Conservation (phyloP, 164 flowering plant species). For the Stephania yunnanensis region DNA sequence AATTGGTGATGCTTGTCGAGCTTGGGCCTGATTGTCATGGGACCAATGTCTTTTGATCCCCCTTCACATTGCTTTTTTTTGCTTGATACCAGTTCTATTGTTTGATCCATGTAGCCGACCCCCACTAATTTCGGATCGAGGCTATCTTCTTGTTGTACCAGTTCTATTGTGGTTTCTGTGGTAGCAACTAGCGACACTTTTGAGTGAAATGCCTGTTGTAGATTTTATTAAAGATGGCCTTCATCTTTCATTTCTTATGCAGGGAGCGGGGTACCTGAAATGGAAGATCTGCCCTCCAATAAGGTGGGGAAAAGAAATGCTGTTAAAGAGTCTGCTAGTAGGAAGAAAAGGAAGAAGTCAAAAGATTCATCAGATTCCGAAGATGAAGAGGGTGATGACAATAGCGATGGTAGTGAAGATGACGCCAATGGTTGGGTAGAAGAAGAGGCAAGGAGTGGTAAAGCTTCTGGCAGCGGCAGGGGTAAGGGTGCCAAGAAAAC, state of each 20-base stretch:
- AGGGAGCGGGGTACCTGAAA: conserved; percentile 36
- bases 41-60: neutral
- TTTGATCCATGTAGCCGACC: neutral
- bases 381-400: conserved; percentile 35
- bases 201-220: neutral
- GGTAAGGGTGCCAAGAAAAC: conserved; percentile 39
- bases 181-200: no score
- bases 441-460: conserved; percentile 33
- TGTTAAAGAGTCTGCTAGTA: conserved; percentile 34
- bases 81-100: neutral
- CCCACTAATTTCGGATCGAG: neutral
- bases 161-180: no score
- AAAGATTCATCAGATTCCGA: conserved; percentile 55
- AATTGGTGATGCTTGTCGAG: neutral
- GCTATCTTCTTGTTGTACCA: neutral
- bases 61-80: neutral
- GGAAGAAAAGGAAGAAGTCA: conserved; percentile 60
- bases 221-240: neutral
- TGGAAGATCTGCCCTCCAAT: conserved; percentile 20
- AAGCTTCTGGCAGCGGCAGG: conserved; percentile 39
- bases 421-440: conserved; percentile 40
- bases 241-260: conserved; percentile 6
- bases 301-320: conserved; percentile 33
- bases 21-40: neutral
- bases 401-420: conserved; percentile 26